phyloP scores from a whole-genome alignment of 805 yeast genomes.

The Limtongia smithiae region DNA sequence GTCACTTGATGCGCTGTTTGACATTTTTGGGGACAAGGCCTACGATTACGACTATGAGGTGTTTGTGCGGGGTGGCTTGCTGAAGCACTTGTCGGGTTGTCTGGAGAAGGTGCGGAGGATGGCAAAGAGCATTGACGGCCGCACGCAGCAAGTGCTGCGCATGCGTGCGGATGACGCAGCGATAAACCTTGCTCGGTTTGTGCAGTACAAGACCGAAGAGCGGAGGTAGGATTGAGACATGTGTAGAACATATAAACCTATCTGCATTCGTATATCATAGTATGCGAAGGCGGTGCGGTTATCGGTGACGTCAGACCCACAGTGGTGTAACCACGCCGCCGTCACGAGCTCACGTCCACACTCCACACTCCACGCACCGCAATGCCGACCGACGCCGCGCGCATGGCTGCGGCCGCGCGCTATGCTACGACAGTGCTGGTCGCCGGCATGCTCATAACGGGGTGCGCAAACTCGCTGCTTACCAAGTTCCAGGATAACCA shows the following conservation, averaged over 20 bases:
- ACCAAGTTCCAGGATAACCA: constrained; percentile 74
- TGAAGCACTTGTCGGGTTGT: constrained; percentile 43
- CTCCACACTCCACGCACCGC: too few relatives aligned
- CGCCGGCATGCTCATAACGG: constrained; percentile 60
- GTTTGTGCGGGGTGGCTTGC: constrained; percentile 55
- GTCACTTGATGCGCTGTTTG: constrained; percentile 64
- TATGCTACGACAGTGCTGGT: constrained; percentile 34
- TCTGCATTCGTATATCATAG: too few relatives aligned
- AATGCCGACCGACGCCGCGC: neutral
- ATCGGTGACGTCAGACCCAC: too few relatives aligned
- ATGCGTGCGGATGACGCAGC: constrained; percentile 62
- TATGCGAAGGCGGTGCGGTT: too few relatives aligned
- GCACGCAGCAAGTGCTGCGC: constrained; percentile 55
- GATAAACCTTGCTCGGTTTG: constrained; percentile 66
- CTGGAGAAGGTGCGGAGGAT: constrained; percentile 49
- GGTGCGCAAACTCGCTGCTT: constrained; percentile 67
- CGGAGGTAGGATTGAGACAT: constrained; percentile 8
- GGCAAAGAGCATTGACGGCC: constrained; percentile 65
- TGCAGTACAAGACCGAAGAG: constrained; percentile 65
- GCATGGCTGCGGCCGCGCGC: constrained; percentile 1
- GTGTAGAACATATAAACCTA: too few relatives aligned
- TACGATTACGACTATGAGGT: constrained; percentile 65
- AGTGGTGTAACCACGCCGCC: too few relatives aligned
- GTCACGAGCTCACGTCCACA: too few relatives aligned
- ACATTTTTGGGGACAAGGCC: constrained; percentile 70